These are phyloP conservation scores for Pilasporangium apinafurcum DNA, from an alignment of 352 stramenopile species.

Conservation along the genomic window DNA sequence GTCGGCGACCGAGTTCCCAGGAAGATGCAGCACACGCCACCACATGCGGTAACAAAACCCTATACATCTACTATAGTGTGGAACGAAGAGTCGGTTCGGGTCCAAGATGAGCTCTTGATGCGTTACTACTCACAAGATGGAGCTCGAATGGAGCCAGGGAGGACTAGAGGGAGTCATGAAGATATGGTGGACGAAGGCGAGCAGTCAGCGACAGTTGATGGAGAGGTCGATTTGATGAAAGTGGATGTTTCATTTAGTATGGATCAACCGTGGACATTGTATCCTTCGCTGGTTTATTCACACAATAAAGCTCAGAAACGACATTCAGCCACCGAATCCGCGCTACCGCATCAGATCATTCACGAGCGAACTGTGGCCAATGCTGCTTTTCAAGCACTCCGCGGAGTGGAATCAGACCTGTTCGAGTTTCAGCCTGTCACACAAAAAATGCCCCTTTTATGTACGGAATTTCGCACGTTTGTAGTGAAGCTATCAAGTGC, in stretches of 20 bases:
- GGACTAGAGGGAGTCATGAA: background rate
- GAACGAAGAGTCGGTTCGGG: background rate
- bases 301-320: too few species aligned
- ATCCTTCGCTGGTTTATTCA: background rate
- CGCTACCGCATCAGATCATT: constrained; percentile 17
- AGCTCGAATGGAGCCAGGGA: constrained; percentile 1
- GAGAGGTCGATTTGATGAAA: too few species aligned
- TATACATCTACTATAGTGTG: too few species aligned
- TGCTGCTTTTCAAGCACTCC: constrained; percentile 50
- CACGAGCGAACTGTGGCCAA: constrained; percentile 42
- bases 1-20: background rate
- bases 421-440: constrained; percentile 26
- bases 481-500: constrained; percentile 15
- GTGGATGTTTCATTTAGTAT: too few species aligned
- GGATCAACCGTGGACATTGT: background rate
- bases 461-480: constrained; percentile 20
- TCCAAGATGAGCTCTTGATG: constrained; percentile 29
- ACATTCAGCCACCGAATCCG: too few species aligned
- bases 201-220: background rate
- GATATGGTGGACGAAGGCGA: constrained; percentile 1
- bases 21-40: background rate
- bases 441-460: constrained; percentile 17
- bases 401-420: constrained; percentile 38
- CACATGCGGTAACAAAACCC: background rate
- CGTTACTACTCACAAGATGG: constrained; percentile 27